phyloP scores from a whole-genome alignment of 805 yeast species.

The Zygosaccharomyces bisporus region DNA sequence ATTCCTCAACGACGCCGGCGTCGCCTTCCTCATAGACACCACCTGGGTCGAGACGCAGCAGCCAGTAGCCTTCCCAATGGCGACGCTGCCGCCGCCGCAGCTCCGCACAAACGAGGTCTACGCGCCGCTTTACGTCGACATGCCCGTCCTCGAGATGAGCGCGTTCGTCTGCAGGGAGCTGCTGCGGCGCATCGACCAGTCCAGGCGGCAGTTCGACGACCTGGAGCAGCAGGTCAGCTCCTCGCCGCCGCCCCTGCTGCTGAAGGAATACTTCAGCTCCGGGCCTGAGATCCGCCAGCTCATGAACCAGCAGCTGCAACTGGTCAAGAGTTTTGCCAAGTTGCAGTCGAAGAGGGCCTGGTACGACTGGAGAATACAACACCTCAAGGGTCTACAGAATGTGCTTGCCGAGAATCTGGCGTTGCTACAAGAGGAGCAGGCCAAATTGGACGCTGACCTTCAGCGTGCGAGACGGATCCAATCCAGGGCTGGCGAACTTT shows the following conservation, averaged over 20 bases:
- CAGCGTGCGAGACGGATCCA: slow-evolving; percentile 13
- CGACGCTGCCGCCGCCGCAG: slow-evolving; percentile 6
- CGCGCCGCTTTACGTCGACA: slow-evolving; percentile 24
- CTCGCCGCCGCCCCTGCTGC: slow-evolving; percentile 48
- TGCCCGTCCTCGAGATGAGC: slow-evolving; percentile 41
- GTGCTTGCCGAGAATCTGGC: slow-evolving; percentile 30
- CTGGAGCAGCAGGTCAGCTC: slow-evolving; percentile 44
- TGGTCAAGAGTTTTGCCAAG: slow-evolving; percentile 49
- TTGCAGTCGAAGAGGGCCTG: slow-evolving; percentile 53
- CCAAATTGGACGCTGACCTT: slow-evolving; percentile 18
- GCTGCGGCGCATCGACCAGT: slow-evolving; percentile 47
- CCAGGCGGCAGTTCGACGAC: slow-evolving; percentile 44
- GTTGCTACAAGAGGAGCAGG: slow-evolving; percentile 25
- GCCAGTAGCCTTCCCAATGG: slow-evolving; percentile 13
- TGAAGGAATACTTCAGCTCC: slow-evolving; percentile 46
- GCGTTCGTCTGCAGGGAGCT: slow-evolving; percentile 55
- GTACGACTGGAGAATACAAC: slow-evolving; percentile 60
- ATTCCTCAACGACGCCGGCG: slow-evolving; percentile 22
- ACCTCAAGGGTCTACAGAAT: slow-evolving; percentile 43
- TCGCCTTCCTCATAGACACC: slow-evolving; percentile 20
- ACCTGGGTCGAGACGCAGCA: slow-evolving; percentile 13
- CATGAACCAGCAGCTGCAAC: slow-evolving; percentile 47
- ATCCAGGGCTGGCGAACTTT: slow-evolving; percentile 15
- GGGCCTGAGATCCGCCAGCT: slow-evolving; percentile 37
- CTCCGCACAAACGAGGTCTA: slow-evolving; percentile 16